Evolutionary conservation across 1,284 basidiomycete species (phyloP), one percentile per base, ranked within the genome.

Genomic region (Cutaneotrichosporon arboriforme): DNA sequence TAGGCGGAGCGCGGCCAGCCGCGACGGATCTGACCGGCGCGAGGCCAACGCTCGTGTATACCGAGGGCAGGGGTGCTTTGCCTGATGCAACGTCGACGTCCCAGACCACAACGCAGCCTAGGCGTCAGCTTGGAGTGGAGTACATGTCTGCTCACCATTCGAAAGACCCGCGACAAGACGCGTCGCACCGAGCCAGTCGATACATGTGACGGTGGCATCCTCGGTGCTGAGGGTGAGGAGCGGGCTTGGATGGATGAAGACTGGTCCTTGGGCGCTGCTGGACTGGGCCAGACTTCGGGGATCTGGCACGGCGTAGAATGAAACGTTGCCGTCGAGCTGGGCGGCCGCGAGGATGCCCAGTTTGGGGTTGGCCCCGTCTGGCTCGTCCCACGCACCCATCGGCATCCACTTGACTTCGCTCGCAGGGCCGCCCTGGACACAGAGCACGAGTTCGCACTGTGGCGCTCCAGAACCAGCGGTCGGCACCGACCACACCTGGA

Each of bases 371-470:
- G 14, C 26, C 35, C 43, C 33, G n/a, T 72, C 61, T 40, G 76
- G 77, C 45, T 70, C 53, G 64, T 90, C 88, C 64, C 88, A 81
- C 17, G 84, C 81, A 0, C 89, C 89, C 35, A 89, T 68, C 4
- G 90, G 91, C 73, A 90, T 92, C 90, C 91, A 96, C 72, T 85
- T 88, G 15, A 91, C 66, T 48, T 88, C 84, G 59, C 83, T 80
- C 4, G 84, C 86, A 4, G 85, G 81, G 0, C 89, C 88, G 22
- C 80, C 79, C 17, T 90, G 84, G 5, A 89, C 60, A 61, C 89
- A 91, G 0, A 94, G 63, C 1, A 74, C 66, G 42, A 73, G 43
- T 57, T 69, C 68, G 53, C 72, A 73, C 37, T 39, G 4, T 42
- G 31, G 8, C 22, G 12, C 21, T 2, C 49, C 39, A 4, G 41